Conservation (phyloP, 257 asterid genomes). For the Galeopsis tetrahit region DNA sequence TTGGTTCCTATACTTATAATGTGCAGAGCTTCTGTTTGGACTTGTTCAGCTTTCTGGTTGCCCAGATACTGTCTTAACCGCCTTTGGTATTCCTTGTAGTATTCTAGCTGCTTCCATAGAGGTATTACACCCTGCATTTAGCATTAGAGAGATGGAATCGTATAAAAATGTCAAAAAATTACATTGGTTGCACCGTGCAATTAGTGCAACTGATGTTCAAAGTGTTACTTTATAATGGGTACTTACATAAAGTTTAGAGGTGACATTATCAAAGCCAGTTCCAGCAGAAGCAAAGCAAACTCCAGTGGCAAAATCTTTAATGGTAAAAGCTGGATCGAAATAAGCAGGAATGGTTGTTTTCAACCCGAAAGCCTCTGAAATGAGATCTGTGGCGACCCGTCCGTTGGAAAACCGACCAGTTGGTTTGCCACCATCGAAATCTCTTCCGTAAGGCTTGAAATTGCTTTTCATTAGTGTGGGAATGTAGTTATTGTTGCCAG, state of each 20-base stretch:
- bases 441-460: slow-evolving; percentile 78
- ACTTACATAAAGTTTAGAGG: slow-evolving; percentile 67
- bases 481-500: slow-evolving; percentile 75
- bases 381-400: slow-evolving; percentile 59
- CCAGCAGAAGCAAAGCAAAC: slow-evolving; percentile 94
- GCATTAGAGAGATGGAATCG: neutral
- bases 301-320: slow-evolving; percentile 71
- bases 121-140: slow-evolving; percentile 66
- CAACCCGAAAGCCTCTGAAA: slow-evolving; percentile 70
- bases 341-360: slow-evolving; percentile 67
- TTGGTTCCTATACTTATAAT: slow-evolving; percentile 74
- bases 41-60: slow-evolving; percentile 44
- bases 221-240: neutral
- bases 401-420: slow-evolving; percentile 82
- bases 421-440: slow-evolving; percentile 56
- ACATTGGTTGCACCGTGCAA: too few relatives aligned
- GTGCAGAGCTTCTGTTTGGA: slow-evolving; percentile 60
- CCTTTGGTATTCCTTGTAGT: slow-evolving; percentile 62
- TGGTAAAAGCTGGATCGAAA: slow-evolving; percentile 62
- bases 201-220: too few relatives aligned
- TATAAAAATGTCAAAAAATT: neutral
- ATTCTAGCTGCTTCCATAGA: slow-evolving; percentile 61
- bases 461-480: slow-evolving; percentile 57
- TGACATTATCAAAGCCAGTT: slow-evolving; percentile 67
- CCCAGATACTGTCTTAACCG: slow-evolving; percentile 55